Conservation (phyloP, 441 rosid species). For the Heliophila coronopifolia region DNA sequence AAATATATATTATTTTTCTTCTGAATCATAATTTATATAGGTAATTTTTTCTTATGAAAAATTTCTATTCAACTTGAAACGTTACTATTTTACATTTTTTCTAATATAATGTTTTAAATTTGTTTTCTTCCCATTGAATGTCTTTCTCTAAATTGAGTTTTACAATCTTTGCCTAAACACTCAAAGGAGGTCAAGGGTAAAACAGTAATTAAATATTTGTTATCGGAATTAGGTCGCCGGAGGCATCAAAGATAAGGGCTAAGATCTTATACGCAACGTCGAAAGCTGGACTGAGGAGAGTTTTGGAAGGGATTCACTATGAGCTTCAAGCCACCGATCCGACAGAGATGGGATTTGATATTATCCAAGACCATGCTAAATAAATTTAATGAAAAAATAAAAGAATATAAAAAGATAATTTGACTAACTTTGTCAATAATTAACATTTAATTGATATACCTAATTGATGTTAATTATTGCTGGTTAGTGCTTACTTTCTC, state of each 20-base stretch:
- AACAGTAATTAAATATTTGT: not conserved
- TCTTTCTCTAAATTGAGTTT: too few relatives aligned
- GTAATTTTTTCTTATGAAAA: too few relatives aligned
- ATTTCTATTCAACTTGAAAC: too few relatives aligned
- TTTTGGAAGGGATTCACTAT: conserved; percentile 73
- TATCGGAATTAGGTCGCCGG: conserved; percentile 78
- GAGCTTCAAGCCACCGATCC: conserved; percentile 89
- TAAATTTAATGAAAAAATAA: conserved; percentile 9
- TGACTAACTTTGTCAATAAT: conserved; percentile 27
- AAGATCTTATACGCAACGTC: conserved; percentile 85
- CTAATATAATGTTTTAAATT: too few relatives aligned
- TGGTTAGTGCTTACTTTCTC: conserved; percentile 22
- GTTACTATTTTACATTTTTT: too few relatives aligned
- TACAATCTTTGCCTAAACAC: not conserved
- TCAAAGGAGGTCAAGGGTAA: not conserved
- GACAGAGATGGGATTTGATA: conserved; percentile 84
- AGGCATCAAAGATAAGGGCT: conserved; percentile 77
- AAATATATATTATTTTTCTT: too few relatives aligned
- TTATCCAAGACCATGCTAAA: conserved; percentile 61
- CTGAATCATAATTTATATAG: too few relatives aligned
- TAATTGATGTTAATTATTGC: conserved; percentile 27
- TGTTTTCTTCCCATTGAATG: too few relatives aligned
- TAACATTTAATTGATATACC: conserved; percentile 21
- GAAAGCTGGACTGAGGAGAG: conserved; percentile 71
- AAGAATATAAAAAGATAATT: not conserved